Evolutionary conservation across 2,329 filamentous ascomycete genomes (phyloP).

Genomic region (Aspergillus persii): DNA sequence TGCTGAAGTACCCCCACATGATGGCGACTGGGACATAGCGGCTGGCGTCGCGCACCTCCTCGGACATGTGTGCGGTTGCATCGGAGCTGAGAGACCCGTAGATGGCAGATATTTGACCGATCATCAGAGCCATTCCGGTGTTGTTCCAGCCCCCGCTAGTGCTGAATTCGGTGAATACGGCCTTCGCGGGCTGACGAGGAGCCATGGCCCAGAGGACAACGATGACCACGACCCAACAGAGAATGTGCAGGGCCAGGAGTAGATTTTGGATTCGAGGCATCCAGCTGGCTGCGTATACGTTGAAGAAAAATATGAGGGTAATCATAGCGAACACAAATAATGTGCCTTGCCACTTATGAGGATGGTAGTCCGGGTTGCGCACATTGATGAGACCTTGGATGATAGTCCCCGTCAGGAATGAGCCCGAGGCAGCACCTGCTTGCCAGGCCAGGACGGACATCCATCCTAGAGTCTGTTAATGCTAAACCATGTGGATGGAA

Average conservation of each 20-base stretch:
- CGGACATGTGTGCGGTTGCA: conserved; percentile 41
- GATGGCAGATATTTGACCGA: conserved; percentile 37
- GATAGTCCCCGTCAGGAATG: conserved; percentile 49
- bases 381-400: conserved; percentile 47
- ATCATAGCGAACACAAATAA: conserved; percentile 49
- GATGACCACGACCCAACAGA: conserved; percentile 36
- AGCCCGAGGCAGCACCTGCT: conserved; percentile 48
- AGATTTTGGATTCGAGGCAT: conserved; percentile 41
- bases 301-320: conserved; percentile 43
- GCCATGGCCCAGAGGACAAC: conserved; percentile 34
- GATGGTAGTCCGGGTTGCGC: conserved; percentile 41
- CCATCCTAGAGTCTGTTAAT: conserved; percentile 37
- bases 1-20: conserved; percentile 45
- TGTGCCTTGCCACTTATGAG: conserved; percentile 49
- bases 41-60: conserved; percentile 49
- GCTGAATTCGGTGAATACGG: conserved; percentile 39
- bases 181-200: conserved; percentile 24
- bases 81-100: conserved; percentile 32
- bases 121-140: conserved; percentile 35
- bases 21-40: conserved; percentile 48
- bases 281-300: conserved; percentile 31
- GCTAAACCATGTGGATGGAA: neutral
- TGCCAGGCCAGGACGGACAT: conserved; percentile 52
- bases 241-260: conserved; percentile 37
- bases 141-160: conserved; percentile 39